Evolutionary conservation across 2,329 filamentous ascomycete species (phyloP).

Genomic region (Trichoderma cornu-damae): DNA sequence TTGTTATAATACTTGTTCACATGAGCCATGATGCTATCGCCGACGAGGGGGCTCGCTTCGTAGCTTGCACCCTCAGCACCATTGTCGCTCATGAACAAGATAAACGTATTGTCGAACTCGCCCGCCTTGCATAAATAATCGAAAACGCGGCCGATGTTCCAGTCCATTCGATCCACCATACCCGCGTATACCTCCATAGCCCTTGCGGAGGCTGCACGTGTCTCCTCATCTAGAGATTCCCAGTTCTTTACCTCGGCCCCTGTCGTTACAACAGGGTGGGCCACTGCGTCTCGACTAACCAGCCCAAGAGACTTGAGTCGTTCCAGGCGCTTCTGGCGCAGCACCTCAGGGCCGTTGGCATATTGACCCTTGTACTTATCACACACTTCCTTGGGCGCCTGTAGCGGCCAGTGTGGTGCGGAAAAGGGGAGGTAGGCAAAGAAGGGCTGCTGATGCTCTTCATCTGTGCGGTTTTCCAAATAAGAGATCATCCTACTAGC

Average conservation of each 20-base stretch:
- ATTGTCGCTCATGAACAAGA: conserved; percentile 60
- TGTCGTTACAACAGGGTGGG: conserved; percentile 45
- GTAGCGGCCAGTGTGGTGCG: conserved; percentile 59
- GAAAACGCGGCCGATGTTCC: conserved; percentile 54
- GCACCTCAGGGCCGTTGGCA: conserved; percentile 54
- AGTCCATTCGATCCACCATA: conserved; percentile 60
- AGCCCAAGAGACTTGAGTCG: conserved; percentile 54
- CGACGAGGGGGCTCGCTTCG: conserved; percentile 54
- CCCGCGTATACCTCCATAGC: conserved; percentile 60
- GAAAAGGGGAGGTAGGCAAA: conserved; percentile 59
- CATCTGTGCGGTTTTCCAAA: conserved; percentile 44
- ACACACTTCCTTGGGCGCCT: conserved; percentile 51
- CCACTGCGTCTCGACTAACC: conserved; percentile 45
- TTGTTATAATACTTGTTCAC: conserved; percentile 49
- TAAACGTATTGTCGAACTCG: conserved; percentile 59
- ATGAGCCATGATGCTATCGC: conserved; percentile 46
- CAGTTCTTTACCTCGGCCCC: conserved; percentile 41
- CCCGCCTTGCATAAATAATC: conserved; percentile 50
- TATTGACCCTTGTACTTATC: conserved; percentile 56
- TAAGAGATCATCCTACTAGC: conserved; percentile 49
- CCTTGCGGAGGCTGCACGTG: conserved; percentile 43
- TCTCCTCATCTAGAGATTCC: conserved; percentile 42
- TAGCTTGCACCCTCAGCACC: conserved; percentile 56
- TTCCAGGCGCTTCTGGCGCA: conserved; percentile 49
- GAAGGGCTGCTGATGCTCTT: conserved; percentile 41